Conservation (phyloP, 176 grass and related monocot genomes). For the Aegilops speltoides region DNA sequence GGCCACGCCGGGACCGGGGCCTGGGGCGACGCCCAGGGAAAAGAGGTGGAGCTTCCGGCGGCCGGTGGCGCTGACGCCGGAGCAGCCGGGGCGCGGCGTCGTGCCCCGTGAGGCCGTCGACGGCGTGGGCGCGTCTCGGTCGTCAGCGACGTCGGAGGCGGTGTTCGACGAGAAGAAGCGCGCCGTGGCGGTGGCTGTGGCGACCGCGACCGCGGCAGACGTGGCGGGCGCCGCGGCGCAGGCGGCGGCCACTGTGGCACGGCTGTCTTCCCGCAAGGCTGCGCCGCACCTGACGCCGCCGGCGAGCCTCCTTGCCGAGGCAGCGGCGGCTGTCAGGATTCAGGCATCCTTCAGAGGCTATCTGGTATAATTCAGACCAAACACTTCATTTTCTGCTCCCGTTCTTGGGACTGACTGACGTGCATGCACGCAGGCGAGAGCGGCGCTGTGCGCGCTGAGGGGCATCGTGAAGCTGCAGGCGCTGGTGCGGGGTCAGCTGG, state of each 20-base stretch:
- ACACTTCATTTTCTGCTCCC: background rate
- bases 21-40: slow-evolving; percentile 35
- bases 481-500: slow-evolving; percentile 75
- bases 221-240: slow-evolving; percentile 59
- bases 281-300: background rate
- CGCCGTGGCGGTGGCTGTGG: slow-evolving; percentile 54
- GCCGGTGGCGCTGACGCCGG: background rate
- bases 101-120: background rate
- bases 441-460: slow-evolving; percentile 75
- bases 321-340: slow-evolving; percentile 63
- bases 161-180: slow-evolving; percentile 63
- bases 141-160: background rate
- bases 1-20: slow-evolving; percentile 17
- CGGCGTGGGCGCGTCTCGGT: background rate
- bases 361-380: slow-evolving; percentile 46
- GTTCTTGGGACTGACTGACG: background rate
- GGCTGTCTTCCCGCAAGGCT: slow-evolving; percentile 30
- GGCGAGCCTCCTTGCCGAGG: slow-evolving; percentile 30
- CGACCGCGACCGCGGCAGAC: slow-evolving; percentile 53
- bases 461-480: slow-evolving; percentile 87
- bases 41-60: slow-evolving; percentile 82
- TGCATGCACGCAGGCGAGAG: slow-evolving; percentile 53
- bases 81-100: background rate
- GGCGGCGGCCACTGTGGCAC: slow-evolving; percentile 54
- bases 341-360: slow-evolving; percentile 81